These are phyloP conservation scores for Blastomyces silverae DNA, from an alignment of 2,329 filamentous ascomycete species.

Conservation along the genomic window DNA sequence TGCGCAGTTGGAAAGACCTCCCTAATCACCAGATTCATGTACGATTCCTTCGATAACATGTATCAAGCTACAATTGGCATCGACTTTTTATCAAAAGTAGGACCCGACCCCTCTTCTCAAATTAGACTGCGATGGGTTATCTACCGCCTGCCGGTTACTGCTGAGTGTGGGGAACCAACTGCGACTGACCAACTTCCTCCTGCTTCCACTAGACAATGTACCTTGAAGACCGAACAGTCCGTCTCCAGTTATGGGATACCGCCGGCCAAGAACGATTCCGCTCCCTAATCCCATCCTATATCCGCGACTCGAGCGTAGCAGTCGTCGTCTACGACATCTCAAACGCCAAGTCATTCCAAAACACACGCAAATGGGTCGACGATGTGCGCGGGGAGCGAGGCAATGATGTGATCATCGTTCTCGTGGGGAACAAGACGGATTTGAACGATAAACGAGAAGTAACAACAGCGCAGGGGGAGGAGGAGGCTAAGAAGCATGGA, in stretches of 20 bases:
- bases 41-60: slow-evolving; percentile 99
- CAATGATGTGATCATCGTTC: slow-evolving; percentile 96
- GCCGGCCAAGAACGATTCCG: slow-evolving; percentile 96
- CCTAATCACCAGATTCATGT: slow-evolving; percentile 98
- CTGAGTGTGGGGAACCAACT: background rate
- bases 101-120: slow-evolving; percentile 20
- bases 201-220: slow-evolving; percentile 80
- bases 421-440: slow-evolving; percentile 99
- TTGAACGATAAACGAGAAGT: slow-evolving; percentile 97
- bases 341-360: slow-evolving; percentile 94
- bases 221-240: slow-evolving; percentile 94
- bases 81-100: slow-evolving; percentile 95
- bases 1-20: slow-evolving; percentile 90
- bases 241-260: slow-evolving; percentile 97
- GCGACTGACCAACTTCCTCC: background rate
- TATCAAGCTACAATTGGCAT: slow-evolving; percentile 99
- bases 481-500: slow-evolving; percentile 96
- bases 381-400: slow-evolving; percentile 94
- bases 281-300: slow-evolving; percentile 95
- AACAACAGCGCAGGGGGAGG: slow-evolving; percentile 90
- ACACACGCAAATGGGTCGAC: slow-evolving; percentile 99
- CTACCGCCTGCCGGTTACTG: background rate
- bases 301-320: slow-evolving; percentile 93
- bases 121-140: background rate
- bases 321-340: slow-evolving; percentile 99